These are phyloP conservation scores for Gossypium longicalyx DNA, from an alignment of 345 rosid genomes.

Conservation along the genomic window DNA sequence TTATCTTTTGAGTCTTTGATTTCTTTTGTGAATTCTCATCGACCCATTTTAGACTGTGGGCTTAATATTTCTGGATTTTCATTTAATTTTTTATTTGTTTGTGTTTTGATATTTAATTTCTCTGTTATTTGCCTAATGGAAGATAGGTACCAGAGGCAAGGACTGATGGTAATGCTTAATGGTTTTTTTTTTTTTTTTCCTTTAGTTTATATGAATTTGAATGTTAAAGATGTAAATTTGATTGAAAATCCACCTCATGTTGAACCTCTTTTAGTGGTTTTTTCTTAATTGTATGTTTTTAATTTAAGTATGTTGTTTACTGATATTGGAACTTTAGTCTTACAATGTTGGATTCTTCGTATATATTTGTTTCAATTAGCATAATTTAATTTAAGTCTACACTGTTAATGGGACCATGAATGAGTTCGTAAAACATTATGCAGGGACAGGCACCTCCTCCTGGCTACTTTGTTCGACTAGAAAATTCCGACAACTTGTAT, in stretches of 20 bases:
- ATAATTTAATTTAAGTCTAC: not conserved
- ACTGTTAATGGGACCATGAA: not conserved
- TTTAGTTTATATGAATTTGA: not conserved
- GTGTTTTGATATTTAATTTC: not conserved
- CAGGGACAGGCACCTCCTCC: constrained; percentile 66
- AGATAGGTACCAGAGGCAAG: constrained; percentile 29
- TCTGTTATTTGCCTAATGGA: constrained; percentile 31
- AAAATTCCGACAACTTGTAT: constrained; percentile 44
- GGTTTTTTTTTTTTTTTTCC: constrained; percentile 14
- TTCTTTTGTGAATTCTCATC: constrained; percentile 5
- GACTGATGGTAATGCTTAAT: constrained; percentile 35
- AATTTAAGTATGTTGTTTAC: no score
- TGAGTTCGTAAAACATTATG: not conserved
- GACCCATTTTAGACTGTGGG: not conserved
- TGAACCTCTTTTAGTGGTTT: no score
- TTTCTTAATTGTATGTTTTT: no score
- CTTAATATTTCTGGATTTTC: constrained; percentile 11
- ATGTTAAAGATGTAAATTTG: not conserved
- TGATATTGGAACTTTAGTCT: no score
- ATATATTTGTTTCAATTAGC: not conserved
- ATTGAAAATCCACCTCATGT: not conserved
- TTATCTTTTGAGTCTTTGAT: constrained; percentile 11
- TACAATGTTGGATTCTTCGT: not conserved
- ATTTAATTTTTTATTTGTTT: not conserved
- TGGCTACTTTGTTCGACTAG: constrained; percentile 53